Conservation (phyloP, 306 rosid species). For the Corylus americana region DNA sequence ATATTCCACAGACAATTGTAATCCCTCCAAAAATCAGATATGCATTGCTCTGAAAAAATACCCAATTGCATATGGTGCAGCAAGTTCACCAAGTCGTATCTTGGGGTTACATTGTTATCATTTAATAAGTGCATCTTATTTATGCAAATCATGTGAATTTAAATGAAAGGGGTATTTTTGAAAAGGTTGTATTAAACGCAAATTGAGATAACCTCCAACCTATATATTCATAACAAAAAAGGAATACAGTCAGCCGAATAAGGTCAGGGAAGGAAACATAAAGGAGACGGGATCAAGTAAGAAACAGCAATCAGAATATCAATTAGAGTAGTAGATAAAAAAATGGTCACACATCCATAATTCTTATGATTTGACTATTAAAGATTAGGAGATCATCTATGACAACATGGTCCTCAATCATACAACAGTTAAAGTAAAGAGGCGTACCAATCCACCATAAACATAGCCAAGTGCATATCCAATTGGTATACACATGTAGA, state of each 20-base stretch:
- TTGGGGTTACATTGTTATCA: too few relatives aligned
- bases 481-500: slow-evolving; percentile 84
- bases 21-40: too few relatives aligned
- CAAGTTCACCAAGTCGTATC: too few relatives aligned
- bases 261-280: slow-evolving; percentile 5
- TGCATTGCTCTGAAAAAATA: too few relatives aligned
- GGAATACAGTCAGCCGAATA: slow-evolving; percentile 3
- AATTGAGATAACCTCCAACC: slow-evolving; percentile 64
- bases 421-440: neutral
- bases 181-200: slow-evolving; percentile 40
- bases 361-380: neutral
- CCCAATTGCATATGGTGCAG: too few relatives aligned
- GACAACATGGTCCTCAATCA: neutral
- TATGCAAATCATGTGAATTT: too few relatives aligned
- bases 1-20: too few relatives aligned
- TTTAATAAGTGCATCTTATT: too few relatives aligned
- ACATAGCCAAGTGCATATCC: slow-evolving; percentile 88
- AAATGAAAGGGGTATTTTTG: too few relatives aligned
- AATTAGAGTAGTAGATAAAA: slow-evolving; percentile 4
- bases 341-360: neutral
- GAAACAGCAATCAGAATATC: slow-evolving; percentile 5
- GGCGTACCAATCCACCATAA: slow-evolving; percentile 81
- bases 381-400: neutral
- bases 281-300: neutral
- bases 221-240: slow-evolving; percentile 31